Evolutionary conservation across 2,329 filamentous ascomycete species (phyloP).

Genomic region (Chaetomium sp.): DNA sequence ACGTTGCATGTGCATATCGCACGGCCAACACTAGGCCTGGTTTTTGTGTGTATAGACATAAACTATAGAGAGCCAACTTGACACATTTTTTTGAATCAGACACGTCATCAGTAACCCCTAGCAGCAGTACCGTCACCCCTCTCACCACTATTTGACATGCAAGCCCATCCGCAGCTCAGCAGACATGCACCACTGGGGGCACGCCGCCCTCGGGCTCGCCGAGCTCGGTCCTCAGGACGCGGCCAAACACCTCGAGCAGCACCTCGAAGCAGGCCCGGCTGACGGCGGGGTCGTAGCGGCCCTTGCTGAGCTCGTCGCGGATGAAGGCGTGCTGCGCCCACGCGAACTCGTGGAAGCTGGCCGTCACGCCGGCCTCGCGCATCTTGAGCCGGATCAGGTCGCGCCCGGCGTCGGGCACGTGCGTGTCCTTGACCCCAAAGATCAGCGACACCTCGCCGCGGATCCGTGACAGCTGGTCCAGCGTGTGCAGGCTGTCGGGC

Average conservation of each 20-base stretch:
- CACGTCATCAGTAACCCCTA: too few relatives aligned
- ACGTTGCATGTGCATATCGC: background rate
- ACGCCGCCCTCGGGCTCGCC: slow-evolving; percentile 66
- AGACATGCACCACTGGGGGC: slow-evolving; percentile 71
- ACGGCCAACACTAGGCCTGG: slow-evolving; percentile 6
- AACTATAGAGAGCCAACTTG: background rate
- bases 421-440: slow-evolving; percentile 87
- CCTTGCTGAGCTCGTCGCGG: slow-evolving; percentile 87
- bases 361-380: slow-evolving; percentile 71
- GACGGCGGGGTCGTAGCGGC: slow-evolving; percentile 87
- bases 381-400: slow-evolving; percentile 83
- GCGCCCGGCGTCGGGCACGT: slow-evolving; percentile 80
- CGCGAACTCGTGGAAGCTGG: slow-evolving; percentile 86
- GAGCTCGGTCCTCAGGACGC: slow-evolving; percentile 76
- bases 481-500: slow-evolving; percentile 52
- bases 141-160: background rate
- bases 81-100: background rate
- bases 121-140: too few relatives aligned
- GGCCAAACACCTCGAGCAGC: slow-evolving; percentile 79
- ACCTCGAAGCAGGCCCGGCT: slow-evolving; percentile 90
- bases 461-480: slow-evolving; percentile 63
- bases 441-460: slow-evolving; percentile 84
- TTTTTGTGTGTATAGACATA: slow-evolving; percentile 7
- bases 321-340: slow-evolving; percentile 97
- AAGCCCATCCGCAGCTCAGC: slow-evolving; percentile 46